These are phyloP conservation scores for Sporothrix sp. DNA, from an alignment of 2,329 filamentous ascomycete genomes.

Conservation along the genomic window DNA sequence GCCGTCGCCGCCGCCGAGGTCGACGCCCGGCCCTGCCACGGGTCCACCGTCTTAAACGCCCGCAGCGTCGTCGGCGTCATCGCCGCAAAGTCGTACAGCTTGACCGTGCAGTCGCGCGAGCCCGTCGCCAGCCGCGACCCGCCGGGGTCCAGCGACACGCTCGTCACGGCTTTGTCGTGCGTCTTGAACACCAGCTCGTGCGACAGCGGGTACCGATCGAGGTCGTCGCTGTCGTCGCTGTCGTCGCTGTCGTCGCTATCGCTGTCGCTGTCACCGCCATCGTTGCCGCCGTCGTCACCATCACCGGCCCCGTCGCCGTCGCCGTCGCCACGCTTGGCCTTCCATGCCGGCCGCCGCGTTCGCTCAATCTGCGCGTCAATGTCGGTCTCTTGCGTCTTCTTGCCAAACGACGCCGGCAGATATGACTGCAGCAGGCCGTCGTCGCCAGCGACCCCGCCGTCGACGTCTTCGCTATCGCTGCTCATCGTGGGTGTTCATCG, in stretches of 20 bases:
- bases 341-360: slow-evolving; percentile 52
- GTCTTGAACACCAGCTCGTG: slow-evolving; percentile 91
- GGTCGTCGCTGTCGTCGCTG: slow-evolving; percentile 57
- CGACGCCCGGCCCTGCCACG: slow-evolving; percentile 53
- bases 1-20: too few relatives aligned
- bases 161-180: slow-evolving; percentile 79
- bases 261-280: slow-evolving; percentile 15
- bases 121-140: slow-evolving; percentile 81
- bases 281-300: slow-evolving; percentile 16
- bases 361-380: slow-evolving; percentile 72
- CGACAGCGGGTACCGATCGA: slow-evolving; percentile 83
- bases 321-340: slow-evolving; percentile 24
- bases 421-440: slow-evolving; percentile 68
- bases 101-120: slow-evolving; percentile 82
- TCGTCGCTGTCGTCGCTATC: slow-evolving; percentile 34
- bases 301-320: slow-evolving; percentile 20
- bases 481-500: not conserved
- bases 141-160: slow-evolving; percentile 72
- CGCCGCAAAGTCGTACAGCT: slow-evolving; percentile 88
- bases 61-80: slow-evolving; percentile 93
- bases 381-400: slow-evolving; percentile 63
- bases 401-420: slow-evolving; percentile 76
- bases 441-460: slow-evolving; percentile 41
- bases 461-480: slow-evolving; percentile 42
- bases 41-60: slow-evolving; percentile 87